A percentile compares a stretch with the other conserved stretches of the same genome.
Evolutionary conservation across 768 basidiomycete species (phyloP).

Genomic region (Leucogyrophana mollusca): DNA sequence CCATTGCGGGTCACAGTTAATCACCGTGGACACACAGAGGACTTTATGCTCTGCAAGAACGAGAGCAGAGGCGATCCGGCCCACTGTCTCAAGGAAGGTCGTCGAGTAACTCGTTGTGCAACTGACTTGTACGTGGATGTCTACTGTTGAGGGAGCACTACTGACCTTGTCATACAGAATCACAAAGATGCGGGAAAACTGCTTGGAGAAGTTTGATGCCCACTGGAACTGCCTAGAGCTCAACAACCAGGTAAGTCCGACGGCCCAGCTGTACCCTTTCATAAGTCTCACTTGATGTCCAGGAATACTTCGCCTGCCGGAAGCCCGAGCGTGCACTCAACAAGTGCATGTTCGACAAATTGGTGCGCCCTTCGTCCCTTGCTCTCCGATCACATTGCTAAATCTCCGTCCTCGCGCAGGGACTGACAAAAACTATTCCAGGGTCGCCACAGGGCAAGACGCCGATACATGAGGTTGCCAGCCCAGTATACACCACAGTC

Average conservation of each 20-base stretch:
- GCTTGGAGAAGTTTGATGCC: conserved; percentile 78
- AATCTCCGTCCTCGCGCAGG: conserved; percentile 45
- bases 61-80: conserved; percentile 81
- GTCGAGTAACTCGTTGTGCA: conserved; percentile 94
- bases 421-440: conserved; percentile 87
- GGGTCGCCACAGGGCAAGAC: conserved; percentile 79
- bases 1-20: conserved; percentile 1
- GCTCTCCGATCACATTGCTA: not conserved
- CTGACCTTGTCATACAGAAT: conserved; percentile 53
- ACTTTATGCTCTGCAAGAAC: conserved; percentile 97
- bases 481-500: conserved; percentile 76
- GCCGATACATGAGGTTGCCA: conserved; percentile 87
- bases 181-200: conserved; percentile 90
- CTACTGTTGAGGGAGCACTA: not conserved
- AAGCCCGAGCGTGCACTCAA: conserved; percentile 87
- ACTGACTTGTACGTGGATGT: conserved; percentile 75
- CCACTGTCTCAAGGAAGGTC: conserved; percentile 93
- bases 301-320: conserved; percentile 91
- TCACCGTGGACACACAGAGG: conserved; percentile 48
- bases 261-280: not conserved
- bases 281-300: conserved; percentile 2
- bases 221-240: conserved; percentile 95
- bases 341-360: conserved; percentile 93
- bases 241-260: conserved; percentile 83
- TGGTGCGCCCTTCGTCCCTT: conserved; percentile 53